Conservation (phyloP, 768 basidiomycete genomes). For the Boletellus sp. region DNA sequence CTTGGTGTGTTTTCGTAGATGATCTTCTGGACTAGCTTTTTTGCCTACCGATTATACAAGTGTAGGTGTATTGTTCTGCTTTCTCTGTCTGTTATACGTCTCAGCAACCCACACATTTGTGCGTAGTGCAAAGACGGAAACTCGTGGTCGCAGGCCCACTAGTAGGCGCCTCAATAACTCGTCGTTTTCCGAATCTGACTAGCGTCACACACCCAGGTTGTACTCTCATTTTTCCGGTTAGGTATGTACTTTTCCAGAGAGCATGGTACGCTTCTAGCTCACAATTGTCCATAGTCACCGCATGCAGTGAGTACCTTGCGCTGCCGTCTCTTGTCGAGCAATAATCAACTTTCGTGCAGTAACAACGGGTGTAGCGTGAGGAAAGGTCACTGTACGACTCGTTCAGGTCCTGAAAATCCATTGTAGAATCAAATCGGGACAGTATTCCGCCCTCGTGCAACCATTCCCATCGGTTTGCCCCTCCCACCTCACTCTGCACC, state of each 20-base stretch:
- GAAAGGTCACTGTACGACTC: no score
- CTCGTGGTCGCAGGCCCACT: constrained; percentile 13
- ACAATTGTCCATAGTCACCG: no score
- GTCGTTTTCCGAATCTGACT: not conserved
- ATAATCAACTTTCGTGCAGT: constrained; percentile 9
- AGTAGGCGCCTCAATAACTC: constrained; percentile 1
- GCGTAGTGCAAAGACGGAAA: constrained; percentile 13
- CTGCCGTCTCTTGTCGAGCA: not conserved
- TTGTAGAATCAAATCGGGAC: constrained; percentile 13
- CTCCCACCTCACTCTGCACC: not conserved
- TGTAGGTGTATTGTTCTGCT: constrained; percentile 5
- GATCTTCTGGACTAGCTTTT: constrained; percentile 14
- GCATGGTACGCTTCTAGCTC: not conserved
- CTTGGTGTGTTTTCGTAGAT: not conserved
- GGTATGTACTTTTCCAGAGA: constrained; percentile 4
- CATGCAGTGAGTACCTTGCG: no score
- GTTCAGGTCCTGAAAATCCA: not conserved
- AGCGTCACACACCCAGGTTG: constrained; percentile 3
- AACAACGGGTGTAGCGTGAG: constrained; percentile 7
- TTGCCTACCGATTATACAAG: constrained; percentile 24
- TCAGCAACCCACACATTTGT: not conserved
- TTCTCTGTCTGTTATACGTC: not conserved
- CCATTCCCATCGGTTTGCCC: constrained; percentile 13
- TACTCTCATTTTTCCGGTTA: constrained; percentile 16
- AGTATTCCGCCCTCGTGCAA: constrained; percentile 5